These are phyloP conservation scores for Alternaria metachromatica DNA, from an alignment of 2,329 filamentous ascomycete genomes.

Conservation along the genomic window DNA sequence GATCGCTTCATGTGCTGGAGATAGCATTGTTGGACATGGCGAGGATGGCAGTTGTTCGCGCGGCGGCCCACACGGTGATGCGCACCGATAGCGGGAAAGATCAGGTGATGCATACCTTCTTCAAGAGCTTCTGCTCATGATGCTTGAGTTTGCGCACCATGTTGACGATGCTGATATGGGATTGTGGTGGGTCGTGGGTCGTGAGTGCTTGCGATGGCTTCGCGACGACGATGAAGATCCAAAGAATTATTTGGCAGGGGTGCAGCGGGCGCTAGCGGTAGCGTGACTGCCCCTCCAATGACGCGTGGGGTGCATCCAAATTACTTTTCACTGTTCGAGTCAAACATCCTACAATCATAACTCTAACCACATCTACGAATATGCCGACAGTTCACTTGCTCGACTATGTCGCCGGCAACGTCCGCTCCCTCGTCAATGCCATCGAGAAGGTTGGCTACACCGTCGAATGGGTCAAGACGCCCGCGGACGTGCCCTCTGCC, in stretches of 20 bases:
- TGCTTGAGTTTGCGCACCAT: constrained; percentile 98
- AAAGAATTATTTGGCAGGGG: constrained; percentile 20
- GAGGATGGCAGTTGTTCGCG: neutral
- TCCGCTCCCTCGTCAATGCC: constrained; percentile 94
- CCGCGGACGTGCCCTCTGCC: constrained; percentile 82
- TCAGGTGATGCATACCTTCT: constrained; percentile 56
- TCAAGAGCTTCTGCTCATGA: constrained; percentile 89
- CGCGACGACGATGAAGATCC: constrained; percentile 20
- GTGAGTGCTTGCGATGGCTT: neutral
- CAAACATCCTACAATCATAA: neutral
- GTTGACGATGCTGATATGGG: neutral
- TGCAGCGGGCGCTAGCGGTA: constrained; percentile 17
- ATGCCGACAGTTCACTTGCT: constrained; percentile 82
- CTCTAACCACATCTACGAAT: constrained; percentile 27
- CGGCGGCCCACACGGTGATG: neutral
- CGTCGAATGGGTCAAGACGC: constrained; percentile 88
- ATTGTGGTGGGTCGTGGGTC: neutral
- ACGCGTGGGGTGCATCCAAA: constrained; percentile 17
- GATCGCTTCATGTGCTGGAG: neutral
- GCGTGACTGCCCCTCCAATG: constrained; percentile 17
- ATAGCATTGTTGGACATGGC: neutral
- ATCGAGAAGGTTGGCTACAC: constrained; percentile 95
- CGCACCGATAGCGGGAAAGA: neutral
- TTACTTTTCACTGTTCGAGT: constrained; percentile 10
- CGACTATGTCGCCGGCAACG: constrained; percentile 95